A percentile compares a stretch with the other conserved stretches of the same genome.
phyloP scores from a whole-genome alignment of 805 yeast genomes.

The Starmerella floris region DNA sequence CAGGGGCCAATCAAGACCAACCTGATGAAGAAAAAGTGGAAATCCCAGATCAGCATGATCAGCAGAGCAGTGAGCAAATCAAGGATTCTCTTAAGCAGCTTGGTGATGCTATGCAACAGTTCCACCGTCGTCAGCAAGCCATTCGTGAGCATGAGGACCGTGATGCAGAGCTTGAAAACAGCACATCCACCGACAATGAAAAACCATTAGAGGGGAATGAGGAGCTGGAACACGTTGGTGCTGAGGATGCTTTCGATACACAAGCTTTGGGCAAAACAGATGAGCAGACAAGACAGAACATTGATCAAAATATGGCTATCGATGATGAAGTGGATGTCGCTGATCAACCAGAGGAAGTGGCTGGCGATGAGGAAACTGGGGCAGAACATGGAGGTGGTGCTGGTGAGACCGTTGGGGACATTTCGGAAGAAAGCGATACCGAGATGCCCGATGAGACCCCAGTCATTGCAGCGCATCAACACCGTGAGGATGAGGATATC shows the following conservation, averaged over 20 bases:
- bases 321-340: conserved; percentile 25
- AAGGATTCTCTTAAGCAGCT: conserved; percentile 63
- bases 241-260: conserved; percentile 61
- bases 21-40: conserved; percentile 52
- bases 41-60: background rate
- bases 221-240: conserved; percentile 42
- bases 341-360: conserved; percentile 22
- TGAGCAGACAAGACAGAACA: conserved; percentile 59
- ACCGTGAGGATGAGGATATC: conserved; percentile 1
- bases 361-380: conserved; percentile 22
- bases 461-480: background rate
- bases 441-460: conserved; percentile 20
- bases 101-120: conserved; percentile 85
- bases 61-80: conserved; percentile 17
- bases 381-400: conserved; percentile 24
- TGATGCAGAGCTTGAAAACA: conserved; percentile 23
- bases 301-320: conserved; percentile 39
- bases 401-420: conserved; percentile 15
- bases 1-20: conserved; percentile 44
- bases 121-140: conserved; percentile 79
- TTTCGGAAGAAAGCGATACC: conserved; percentile 19
- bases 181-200: conserved; percentile 34
- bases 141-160: conserved; percentile 50
- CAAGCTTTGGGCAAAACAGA: conserved; percentile 90
- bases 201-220: conserved; percentile 26